Evolutionary conservation across 228 moss, liverwort and hornwort genomes (phyloP), one percentile per base, ranked within the genome.

Genomic region (Sphagnum fallax): DNA sequence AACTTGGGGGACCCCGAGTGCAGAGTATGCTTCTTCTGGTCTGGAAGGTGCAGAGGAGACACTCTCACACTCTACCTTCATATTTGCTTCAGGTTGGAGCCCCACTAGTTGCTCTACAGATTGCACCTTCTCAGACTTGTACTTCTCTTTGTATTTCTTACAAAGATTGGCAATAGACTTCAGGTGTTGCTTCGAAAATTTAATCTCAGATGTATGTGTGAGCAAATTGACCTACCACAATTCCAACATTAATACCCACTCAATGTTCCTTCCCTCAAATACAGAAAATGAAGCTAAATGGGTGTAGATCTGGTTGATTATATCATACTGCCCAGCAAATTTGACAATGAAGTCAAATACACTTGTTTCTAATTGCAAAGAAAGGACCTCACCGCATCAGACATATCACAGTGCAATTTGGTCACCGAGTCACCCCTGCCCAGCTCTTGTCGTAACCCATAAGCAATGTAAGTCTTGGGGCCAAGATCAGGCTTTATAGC

Each of bases 391-490:
- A 91, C 97, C 81, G 97, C 97, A 78, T 97, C 97, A 50, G 93
- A 97, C 97, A 97, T 97, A 65, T 97, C 97, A 69, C 97, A 97
- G 72, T 97, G 97, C 75, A 97, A 79, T 78, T 97, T 97, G 5
- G 97, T 97, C 48, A 97, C 97, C 15, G 97, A 97, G 73, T 97
- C 93, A 52, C 97, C 97, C 83, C 86, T 84, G 9, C 93, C 93
- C 59, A 97, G 85, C 75, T 93, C 97, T 49, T 87, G 74, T 65
- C 76, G 73, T 65, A 88, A 78, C 16, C 97, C 97, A 53, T 97
- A 97, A 4, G 97, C 97, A 72, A 97, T 97, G 72, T 97, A 97
- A 9, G 97, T 97, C 73, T 97, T 97, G 6, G 97, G 97, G 52
- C 97, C 97, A 55, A 97, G 78, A 87, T 97, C 97, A 62, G 96